Evolutionary conservation across 1,284 basidiomycete genomes (phyloP).

Genomic region (Puccinia hordei): DNA sequence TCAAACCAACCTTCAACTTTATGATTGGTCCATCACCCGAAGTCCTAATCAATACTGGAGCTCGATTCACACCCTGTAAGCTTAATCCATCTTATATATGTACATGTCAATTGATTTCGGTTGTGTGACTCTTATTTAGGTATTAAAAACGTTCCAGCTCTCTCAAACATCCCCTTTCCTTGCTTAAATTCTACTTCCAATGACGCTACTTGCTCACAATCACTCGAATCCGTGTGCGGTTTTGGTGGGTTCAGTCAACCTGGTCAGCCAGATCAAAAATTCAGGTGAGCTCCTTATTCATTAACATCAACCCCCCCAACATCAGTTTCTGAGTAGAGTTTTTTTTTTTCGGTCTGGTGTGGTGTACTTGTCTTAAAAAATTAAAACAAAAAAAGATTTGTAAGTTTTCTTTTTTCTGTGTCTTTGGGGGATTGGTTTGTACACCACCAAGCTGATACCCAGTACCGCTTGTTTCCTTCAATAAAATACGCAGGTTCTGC

Average conservation of each 20-base stretch:
- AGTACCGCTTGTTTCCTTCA: too few species aligned
- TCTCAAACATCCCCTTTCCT: constrained; percentile 41
- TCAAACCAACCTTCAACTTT: constrained; percentile 49
- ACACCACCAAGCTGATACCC: too few species aligned
- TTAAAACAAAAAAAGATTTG: constrained; percentile 32
- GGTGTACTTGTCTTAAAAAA: too few species aligned
- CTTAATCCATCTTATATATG: constrained; percentile 36
- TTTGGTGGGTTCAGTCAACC: constrained; percentile 42
- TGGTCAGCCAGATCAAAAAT: constrained; percentile 46
- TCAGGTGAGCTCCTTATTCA: constrained; percentile 15
- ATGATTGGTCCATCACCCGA: constrained; percentile 59
- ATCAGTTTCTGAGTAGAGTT: background rate
- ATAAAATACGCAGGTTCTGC: constrained; percentile 39
- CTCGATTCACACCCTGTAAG: constrained; percentile 58
- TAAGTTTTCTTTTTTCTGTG: constrained; percentile 1
- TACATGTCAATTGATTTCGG: too few species aligned
- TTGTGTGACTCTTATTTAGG: too few species aligned
- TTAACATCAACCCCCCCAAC: background rate
- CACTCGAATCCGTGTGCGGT: constrained; percentile 47
- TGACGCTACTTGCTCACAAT: constrained; percentile 12
- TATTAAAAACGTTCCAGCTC: constrained; percentile 37
- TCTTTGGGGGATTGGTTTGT: background rate
- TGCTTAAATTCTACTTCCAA: constrained; percentile 39
- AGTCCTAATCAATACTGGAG: constrained; percentile 59
- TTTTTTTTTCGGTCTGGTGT: too few species aligned